Percentiles rank a stretch among this genome's conserved stretches.
Evolutionary conservation across 305 asterid genomes (phyloP).

Genomic region (Fraxinus greggii): DNA sequence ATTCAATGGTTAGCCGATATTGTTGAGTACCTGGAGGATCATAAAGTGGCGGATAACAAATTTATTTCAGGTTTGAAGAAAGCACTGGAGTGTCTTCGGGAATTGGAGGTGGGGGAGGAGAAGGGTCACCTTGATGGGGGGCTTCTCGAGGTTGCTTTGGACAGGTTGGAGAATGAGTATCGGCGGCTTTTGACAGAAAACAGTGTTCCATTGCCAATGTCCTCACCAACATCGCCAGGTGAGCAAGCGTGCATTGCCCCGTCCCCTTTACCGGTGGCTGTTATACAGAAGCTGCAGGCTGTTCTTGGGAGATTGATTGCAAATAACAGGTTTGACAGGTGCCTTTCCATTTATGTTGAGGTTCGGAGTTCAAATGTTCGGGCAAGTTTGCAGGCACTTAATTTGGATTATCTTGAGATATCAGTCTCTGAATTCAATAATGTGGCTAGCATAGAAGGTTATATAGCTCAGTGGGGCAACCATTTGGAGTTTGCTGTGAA

Average conservation of each 20-base stretch:
- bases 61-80: conserved; percentile 62
- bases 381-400: conserved; percentile 79
- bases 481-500: conserved; percentile 95
- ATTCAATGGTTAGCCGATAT: conserved; percentile 88
- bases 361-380: conserved; percentile 77
- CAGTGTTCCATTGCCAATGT: conserved; percentile 73
- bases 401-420: conserved; percentile 87
- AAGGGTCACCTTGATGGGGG: conserved; percentile 86
- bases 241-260: conserved; percentile 77
- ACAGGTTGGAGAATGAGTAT: conserved; percentile 70
- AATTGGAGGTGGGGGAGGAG: conserved; percentile 62
- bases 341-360: conserved; percentile 68
- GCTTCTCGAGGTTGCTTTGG: conserved; percentile 62
- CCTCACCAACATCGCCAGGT: conserved; percentile 49
- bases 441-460: conserved; percentile 80
- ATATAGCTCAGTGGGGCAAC: conserved; percentile 79
- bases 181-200: conserved; percentile 56
- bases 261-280: conserved; percentile 71
- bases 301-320: conserved; percentile 69
- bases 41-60: conserved; percentile 71
- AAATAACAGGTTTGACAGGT: conserved; percentile 63
- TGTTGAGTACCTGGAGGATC: conserved; percentile 87
- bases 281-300: conserved; percentile 76
- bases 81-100: conserved; percentile 47
- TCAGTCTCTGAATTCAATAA: conserved; percentile 81